Base-by-base conservation (phyloP, 2,329 filamentous ascomycete species). In the Colletotrichum viniferum region DNA sequence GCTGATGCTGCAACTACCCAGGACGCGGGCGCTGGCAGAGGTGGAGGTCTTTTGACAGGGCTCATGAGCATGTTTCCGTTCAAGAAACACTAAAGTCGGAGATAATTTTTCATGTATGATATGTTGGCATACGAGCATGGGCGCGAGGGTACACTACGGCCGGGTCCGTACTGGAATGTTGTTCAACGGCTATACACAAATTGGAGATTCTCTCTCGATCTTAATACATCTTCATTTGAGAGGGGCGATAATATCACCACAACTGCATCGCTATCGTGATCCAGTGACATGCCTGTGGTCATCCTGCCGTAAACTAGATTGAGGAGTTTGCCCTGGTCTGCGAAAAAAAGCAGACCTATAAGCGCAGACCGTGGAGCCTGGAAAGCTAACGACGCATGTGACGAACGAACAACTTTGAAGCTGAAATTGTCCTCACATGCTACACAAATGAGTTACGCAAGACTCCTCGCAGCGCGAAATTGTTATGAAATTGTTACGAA, bases 151-250 rank as follows among this genome's bases (percentile, higher is more conserved):
- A 60, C 48, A 75, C 24, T 34, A 43, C 69, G 73, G 73, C 73
- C 68, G 73, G 73, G 73, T 73, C 73, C 73, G 73, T 68, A 18
- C n/a, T 58, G 7, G 30, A 61, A 24, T 9, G 58, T 21, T 52
- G 30, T 61, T 55, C 14, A 60, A 52, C 28, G 30, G 38, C 13
- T 16, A 34, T 65, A 43, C 13, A 21, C 4, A 74, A 43, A 64
- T 18, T 38, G 26, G 38, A 30, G 34, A 60, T 14, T 32, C 43
- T 55, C 69, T 72, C 69, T 68, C 62, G 30, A 13, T 52, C 18
- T 5, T 71, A 71, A 74, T 73, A 73, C 14, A 70, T 8, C 6
- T 7, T 30, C 16, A 38, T 71, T 71, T 43, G 28, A 30, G 69
- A 67, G 62, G 24, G 26, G 12, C 28, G 64, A 55, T n/a, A 28